Base-by-base conservation (phyloP, 2,329 filamentous ascomycete genomes). In the Falciphora oryzae region DNA sequence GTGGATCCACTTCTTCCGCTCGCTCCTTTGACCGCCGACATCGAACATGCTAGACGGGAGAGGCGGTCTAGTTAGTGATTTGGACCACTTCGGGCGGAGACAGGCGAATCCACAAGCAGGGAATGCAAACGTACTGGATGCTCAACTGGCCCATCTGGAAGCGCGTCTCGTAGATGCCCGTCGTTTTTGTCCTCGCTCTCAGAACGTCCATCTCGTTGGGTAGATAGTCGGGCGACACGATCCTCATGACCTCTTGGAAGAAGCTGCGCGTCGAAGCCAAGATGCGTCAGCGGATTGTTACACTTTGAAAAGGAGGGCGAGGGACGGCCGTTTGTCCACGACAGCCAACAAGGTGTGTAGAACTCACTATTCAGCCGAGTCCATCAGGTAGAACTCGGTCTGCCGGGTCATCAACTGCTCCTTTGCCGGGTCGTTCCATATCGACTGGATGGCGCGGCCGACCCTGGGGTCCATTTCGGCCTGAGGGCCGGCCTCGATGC, bases 1-100 rank as follows among this genome's bases (percentile, higher is more conserved):
- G 79, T 99, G 95, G 74, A 99, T 99, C 95, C 95, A 99, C 81
- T 99, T 99, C 83, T 99, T 99, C 68, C 95, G 87, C 79, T 99
- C 95, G 76, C 94, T 98, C 74, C 95, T 84, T 78, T 99, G 95
- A 29, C 95, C 95, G 68, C 95, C 95, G 5, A 99, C 95, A 76
- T 99, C 95, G 75, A 99, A 99, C 95, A 99, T 99, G 80, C 94
- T 98, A 74, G 29, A 63, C 59, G 29, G 32, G 27, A 57, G 13
- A 62, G 28, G 14, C 38, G 38, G 28, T n/a, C 27, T 25, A 38
- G 57, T 18, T 3, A 28, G 18, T 8, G 61, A 57, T 31, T n/a
- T 56, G 35, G 18, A 22, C 14, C n/a, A 25, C 7, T 38, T 53
- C 25, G 31, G 18, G 50, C 25, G 53, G 29, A 31, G n/a, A 44